phyloP scores from a whole-genome alignment of 2,329 filamentous ascomycete genomes.

The Botryosphaeria agaves region DNA sequence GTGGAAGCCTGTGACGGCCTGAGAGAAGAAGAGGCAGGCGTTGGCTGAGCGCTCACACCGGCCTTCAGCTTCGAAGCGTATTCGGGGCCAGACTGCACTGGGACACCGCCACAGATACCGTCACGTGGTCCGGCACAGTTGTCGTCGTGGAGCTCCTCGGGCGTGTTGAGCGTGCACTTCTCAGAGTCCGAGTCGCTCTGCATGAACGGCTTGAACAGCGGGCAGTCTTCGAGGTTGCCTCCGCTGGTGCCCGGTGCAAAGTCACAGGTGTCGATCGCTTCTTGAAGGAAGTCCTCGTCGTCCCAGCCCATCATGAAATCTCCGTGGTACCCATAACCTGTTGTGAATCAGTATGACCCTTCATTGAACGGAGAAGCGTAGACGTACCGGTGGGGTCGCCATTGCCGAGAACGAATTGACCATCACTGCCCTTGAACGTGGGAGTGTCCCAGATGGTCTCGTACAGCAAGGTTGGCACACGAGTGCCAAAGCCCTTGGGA shows the following conservation, averaged over 20 bases:
- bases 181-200: conserved; percentile 37
- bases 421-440: conserved; percentile 42
- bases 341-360: conserved; percentile 5
- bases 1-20: background rate
- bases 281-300: conserved; percentile 41
- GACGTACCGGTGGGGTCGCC: conserved; percentile 54
- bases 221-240: conserved; percentile 56
- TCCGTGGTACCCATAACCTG: conserved; percentile 57
- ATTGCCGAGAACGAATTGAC: conserved; percentile 60
- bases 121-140: conserved; percentile 37
- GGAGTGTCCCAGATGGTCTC: conserved; percentile 73
- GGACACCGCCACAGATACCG: conserved; percentile 49
- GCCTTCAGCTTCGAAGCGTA: conserved; percentile 17
- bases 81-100: conserved; percentile 26
- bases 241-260: no score
- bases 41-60: conserved; percentile 2
- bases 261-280: conserved; percentile 59
- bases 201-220: conserved; percentile 55
- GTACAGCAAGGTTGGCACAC: conserved; percentile 61
- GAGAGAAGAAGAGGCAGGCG: background rate
- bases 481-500: conserved; percentile 48
- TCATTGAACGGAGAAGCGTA: background rate
- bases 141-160: conserved; percentile 38
- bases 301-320: conserved; percentile 77
- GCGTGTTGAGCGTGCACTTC: conserved; percentile 46